Conservation (phyloP, 352 stramenopile genomes). For the Pythium myriotylum region DNA sequence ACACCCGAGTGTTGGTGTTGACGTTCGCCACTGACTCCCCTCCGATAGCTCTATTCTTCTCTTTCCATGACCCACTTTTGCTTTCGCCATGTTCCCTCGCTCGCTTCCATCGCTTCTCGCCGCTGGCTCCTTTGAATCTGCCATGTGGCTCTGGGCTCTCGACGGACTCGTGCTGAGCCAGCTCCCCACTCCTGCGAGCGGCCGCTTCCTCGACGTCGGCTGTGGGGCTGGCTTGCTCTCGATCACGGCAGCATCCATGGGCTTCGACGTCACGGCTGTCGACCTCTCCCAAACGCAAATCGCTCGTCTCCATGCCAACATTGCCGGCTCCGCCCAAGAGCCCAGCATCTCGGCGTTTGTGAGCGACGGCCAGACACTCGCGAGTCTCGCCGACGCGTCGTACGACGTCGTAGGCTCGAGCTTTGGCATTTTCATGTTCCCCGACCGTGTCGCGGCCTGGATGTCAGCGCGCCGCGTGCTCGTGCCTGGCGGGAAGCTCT, state of each 20-base stretch:
- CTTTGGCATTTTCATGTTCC: constrained; percentile 28
- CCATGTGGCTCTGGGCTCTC: constrained; percentile 18
- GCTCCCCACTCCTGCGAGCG: background rate
- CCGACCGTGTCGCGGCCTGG: constrained; percentile 23
- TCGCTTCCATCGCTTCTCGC: background rate
- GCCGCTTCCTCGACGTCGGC: constrained; percentile 24
- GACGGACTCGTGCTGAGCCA: constrained; percentile 15
- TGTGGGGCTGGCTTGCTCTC: constrained; percentile 22
- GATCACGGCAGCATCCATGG: constrained; percentile 15
- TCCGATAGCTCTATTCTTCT: too few species aligned
- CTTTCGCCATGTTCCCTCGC: background rate
- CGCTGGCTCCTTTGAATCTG: constrained; percentile 7
- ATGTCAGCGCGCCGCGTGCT: constrained; percentile 22
- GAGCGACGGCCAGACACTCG: constrained; percentile 24
- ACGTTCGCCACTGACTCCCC: too few species aligned
- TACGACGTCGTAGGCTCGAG: constrained; percentile 23
- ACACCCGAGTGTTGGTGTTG: too few species aligned
- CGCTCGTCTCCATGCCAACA: constrained; percentile 10
- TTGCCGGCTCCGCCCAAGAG: background rate
- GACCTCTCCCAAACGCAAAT: constrained; percentile 21
- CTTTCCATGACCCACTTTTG: background rate
- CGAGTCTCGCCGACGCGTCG: constrained; percentile 9
- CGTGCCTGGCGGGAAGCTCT: constrained; percentile 6
- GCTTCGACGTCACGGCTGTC: constrained; percentile 20
- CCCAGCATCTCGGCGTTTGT: background rate